phyloP scores from a whole-genome alignment of 1,284 basidiomycete genomes.

The Naganishia sp. region DNA sequence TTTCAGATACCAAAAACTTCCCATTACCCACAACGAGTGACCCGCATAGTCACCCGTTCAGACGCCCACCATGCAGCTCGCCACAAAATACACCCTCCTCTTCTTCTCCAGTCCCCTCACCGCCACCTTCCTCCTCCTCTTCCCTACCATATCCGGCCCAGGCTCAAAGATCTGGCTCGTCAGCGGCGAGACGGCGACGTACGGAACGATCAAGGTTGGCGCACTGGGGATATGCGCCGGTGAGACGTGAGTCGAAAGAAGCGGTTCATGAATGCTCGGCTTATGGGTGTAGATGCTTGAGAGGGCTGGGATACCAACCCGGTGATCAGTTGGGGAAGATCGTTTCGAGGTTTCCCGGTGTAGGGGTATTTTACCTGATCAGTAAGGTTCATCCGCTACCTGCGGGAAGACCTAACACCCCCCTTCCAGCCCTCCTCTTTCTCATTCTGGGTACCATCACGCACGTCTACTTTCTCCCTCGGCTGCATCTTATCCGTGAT shows the following conservation, averaged over 20 bases:
- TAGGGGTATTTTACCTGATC: constrained; percentile 1
- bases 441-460: not conserved
- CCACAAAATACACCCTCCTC: constrained; percentile 1
- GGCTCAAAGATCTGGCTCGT: constrained; percentile 11
- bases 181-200: not conserved
- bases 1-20: too few species aligned
- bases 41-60: too few species aligned
- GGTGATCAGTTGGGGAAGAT: not conserved
- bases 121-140: constrained; percentile 8
- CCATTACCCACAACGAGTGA: too few species aligned
- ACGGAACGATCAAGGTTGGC: constrained; percentile 2
- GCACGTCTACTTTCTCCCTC: not conserved
- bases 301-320: not conserved
- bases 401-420: not conserved
- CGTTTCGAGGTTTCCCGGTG: not conserved
- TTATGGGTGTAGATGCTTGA: not conserved
- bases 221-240: constrained; percentile 7
- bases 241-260: not conserved
- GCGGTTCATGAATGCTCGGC: not conserved
- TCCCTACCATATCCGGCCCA: constrained; percentile 14
- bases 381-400: not conserved
- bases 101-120: constrained; percentile 1
- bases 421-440: not conserved
- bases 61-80: not conserved
- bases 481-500: not conserved